A percentile compares a stretch with the other conserved stretches of the same genome.
Evolutionary conservation across 441 rosid genomes (phyloP).

Genomic region (Biscutella auriculata): DNA sequence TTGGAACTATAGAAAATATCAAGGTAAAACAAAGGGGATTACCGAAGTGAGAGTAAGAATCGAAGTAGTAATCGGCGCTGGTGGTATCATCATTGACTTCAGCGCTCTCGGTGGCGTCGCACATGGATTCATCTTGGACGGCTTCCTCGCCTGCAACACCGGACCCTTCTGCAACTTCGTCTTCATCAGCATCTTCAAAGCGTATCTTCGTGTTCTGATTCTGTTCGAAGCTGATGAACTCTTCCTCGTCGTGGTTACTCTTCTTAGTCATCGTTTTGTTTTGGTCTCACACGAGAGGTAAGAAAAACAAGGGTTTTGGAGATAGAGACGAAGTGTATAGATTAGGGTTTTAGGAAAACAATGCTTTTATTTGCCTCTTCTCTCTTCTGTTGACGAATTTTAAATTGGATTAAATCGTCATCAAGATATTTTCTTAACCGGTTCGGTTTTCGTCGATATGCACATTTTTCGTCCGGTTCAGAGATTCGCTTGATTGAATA

Average conservation of each 20-base stretch:
- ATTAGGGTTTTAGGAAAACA: constrained; percentile 23
- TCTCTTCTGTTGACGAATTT: neutral
- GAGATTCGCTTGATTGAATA: no score
- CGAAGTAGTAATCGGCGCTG: constrained; percentile 95
- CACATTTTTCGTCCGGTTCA: no score
- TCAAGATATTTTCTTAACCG: neutral
- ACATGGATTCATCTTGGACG: constrained; percentile 53
- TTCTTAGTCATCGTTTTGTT: constrained; percentile 35
- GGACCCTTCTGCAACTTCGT: constrained; percentile 35
- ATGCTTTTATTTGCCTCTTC: neutral
- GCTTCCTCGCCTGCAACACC: constrained; percentile 22
- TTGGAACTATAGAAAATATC: neutral
- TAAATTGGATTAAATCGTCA: neutral
- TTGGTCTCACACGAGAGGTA: neutral
- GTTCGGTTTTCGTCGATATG: neutral
- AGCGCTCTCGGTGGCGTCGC: constrained; percentile 36
- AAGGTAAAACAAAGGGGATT: constrained; percentile 31
- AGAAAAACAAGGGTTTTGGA: constrained; percentile 13
- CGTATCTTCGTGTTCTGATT: constrained; percentile 32
- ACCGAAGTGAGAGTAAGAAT: constrained; percentile 96
- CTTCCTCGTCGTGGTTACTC: constrained; percentile 22
- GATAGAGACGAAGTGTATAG: constrained; percentile 6
- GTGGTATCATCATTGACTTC: constrained; percentile 53
- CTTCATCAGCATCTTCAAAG: constrained; percentile 43
- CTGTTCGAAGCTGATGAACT: constrained; percentile 14